These are phyloP conservation scores for Tetratostichococcus sp. DNA, from an alignment of 139 green algal species.

Conservation along the genomic window DNA sequence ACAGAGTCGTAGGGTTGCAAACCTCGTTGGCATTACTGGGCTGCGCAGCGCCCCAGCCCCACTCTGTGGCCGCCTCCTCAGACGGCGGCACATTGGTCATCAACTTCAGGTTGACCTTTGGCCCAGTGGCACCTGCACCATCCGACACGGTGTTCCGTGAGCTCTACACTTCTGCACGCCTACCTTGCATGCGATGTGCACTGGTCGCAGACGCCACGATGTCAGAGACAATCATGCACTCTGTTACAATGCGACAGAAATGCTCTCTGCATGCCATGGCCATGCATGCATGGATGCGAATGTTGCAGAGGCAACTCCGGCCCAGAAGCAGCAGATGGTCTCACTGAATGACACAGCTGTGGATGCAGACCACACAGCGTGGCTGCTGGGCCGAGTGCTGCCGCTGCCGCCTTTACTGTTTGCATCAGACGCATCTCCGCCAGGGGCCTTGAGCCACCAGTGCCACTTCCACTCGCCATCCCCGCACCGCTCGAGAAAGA, in stretches of 20 bases:
- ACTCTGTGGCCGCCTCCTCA: not conserved
- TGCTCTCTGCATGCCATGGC: too few species aligned
- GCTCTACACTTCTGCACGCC: too few species aligned
- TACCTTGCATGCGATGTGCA: too few species aligned
- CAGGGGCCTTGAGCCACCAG: not conserved
- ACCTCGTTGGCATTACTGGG: not conserved
- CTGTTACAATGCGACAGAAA: too few species aligned
- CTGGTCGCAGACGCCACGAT: too few species aligned
- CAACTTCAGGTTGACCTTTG: slow-evolving; percentile 1
- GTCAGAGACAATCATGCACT: too few species aligned
- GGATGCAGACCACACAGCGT: not conserved
- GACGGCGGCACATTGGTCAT: not conserved
- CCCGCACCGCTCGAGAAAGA: slow-evolving; percentile 15
- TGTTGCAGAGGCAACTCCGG: too few species aligned
- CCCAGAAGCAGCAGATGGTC: too few species aligned
- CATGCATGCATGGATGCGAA: too few species aligned
- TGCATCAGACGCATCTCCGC: too few species aligned
- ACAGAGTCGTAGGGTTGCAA: too few species aligned
- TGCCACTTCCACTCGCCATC: slow-evolving; percentile 1
- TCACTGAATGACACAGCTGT: not conserved
- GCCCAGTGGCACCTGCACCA: not conserved
- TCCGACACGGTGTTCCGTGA: too few species aligned
- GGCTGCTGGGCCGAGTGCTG: not conserved
- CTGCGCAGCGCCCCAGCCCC: not conserved
- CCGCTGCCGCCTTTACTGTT: not conserved